phyloP scores from a whole-genome alignment of 441 rosid species.

The Daphne laureola region DNA sequence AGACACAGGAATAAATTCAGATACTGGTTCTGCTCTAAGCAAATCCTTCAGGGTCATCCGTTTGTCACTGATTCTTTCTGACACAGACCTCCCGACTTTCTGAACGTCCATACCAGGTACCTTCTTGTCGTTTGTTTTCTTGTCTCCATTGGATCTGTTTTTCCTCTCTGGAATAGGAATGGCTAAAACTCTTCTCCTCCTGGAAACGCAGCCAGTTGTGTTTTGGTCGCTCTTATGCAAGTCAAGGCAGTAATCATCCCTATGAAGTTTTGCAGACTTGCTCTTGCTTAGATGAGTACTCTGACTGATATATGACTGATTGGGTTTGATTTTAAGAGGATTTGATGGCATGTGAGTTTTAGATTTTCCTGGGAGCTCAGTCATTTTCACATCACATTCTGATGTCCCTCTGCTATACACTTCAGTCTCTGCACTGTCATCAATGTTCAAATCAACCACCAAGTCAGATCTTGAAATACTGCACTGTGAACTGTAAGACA shows the following conservation, averaged over 20 bases:
- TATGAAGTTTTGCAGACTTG: slow-evolving; percentile 23
- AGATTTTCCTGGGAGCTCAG: slow-evolving; percentile 23
- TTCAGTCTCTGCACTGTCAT: slow-evolving; percentile 34
- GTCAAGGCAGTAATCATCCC: slow-evolving; percentile 41
- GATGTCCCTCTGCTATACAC: slow-evolving; percentile 51
- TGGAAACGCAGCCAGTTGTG: slow-evolving; percentile 16
- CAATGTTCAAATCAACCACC: slow-evolving; percentile 27
- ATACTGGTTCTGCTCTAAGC: slow-evolving; percentile 27
- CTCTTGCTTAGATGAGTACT: slow-evolving; percentile 11
- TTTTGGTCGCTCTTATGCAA: slow-evolving; percentile 24
- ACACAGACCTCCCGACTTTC: slow-evolving; percentile 17
- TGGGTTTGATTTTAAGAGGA: slow-evolving; percentile 10
- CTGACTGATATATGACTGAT: slow-evolving; percentile 17
- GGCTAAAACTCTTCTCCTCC: slow-evolving; percentile 23
- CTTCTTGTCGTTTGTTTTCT: slow-evolving; percentile 1
- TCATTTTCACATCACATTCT: slow-evolving; percentile 41
- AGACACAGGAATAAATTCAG: slow-evolving; percentile 18
- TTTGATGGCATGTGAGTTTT: slow-evolving; percentile 12
- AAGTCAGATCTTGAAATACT: slow-evolving; percentile 53
- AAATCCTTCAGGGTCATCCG: slow-evolving; percentile 32
- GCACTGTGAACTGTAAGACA: slow-evolving; percentile 35
- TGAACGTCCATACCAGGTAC: slow-evolving; percentile 10
- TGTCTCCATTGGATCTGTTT: slow-evolving; percentile 11
- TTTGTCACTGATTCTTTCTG: slow-evolving; percentile 21
- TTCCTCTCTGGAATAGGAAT: slow-evolving; percentile 24